These are phyloP conservation scores for Aureoboletus auriporus DNA, from an alignment of 768 basidiomycete genomes.

Conservation along the genomic window DNA sequence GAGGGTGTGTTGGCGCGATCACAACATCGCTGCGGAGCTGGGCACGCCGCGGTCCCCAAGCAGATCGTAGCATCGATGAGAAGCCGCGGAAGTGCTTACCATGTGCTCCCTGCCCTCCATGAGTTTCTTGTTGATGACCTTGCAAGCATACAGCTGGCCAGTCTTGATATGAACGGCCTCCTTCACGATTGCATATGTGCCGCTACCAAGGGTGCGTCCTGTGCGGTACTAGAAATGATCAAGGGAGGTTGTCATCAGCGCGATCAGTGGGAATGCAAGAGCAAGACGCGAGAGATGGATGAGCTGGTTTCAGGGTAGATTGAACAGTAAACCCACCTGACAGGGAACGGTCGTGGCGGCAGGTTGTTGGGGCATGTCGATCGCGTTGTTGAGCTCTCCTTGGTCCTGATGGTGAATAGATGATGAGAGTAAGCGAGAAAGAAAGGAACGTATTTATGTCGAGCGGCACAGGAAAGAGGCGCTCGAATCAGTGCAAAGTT, in stretches of 20 bases:
- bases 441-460: slow-evolving; percentile 13
- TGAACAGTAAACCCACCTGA: slow-evolving; percentile 32
- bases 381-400: slow-evolving; percentile 3
- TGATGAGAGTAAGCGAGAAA: slow-evolving; percentile 5
- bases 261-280: slow-evolving; percentile 1
- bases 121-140: slow-evolving; percentile 98
- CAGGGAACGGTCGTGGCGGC: slow-evolving; percentile 38
- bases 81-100: slow-evolving; percentile 46
- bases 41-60: background rate
- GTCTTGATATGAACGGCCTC: slow-evolving; percentile 95
- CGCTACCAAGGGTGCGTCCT: slow-evolving; percentile 83
- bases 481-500: slow-evolving; percentile 7
- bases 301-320: background rate
- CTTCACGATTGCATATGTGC: slow-evolving; percentile 93
- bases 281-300: slow-evolving; percentile 1
- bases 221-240: slow-evolving; percentile 66
- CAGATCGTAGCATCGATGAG: slow-evolving; percentile 7
- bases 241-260: slow-evolving; percentile 4
- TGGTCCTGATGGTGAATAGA: slow-evolving; percentile 14
- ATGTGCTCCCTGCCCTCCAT: slow-evolving; percentile 98
- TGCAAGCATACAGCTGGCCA: slow-evolving; percentile 94
- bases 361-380: slow-evolving; percentile 29
- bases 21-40: background rate
- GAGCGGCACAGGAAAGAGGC: slow-evolving; percentile 4
- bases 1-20: slow-evolving; percentile 1